Evolutionary conservation across 352 stramenopile species (phyloP).

Genomic region (Globisporangium spinosum): DNA sequence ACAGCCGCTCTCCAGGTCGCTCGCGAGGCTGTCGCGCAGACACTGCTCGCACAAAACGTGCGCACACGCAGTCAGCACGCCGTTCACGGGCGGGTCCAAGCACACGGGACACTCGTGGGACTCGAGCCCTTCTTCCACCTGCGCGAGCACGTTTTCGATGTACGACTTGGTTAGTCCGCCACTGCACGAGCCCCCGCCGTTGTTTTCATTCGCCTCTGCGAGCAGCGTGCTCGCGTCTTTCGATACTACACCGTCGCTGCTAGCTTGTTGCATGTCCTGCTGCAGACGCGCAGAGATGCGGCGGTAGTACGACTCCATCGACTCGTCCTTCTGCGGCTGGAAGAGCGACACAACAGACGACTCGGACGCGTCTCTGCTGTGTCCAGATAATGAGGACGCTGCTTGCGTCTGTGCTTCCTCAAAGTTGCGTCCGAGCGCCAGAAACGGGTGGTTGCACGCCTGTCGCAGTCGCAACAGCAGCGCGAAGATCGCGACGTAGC

Average conservation of each 20-base stretch:
- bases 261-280: conserved; percentile 39
- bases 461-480: conserved; percentile 85
- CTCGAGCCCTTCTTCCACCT: conserved; percentile 76
- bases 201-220: background rate
- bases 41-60: conserved; percentile 84
- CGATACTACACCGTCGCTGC: conserved; percentile 33
- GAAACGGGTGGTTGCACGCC: conserved; percentile 87
- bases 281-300: conserved; percentile 3
- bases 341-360: conserved; percentile 32
- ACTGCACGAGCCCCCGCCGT: background rate
- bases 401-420: conserved; percentile 32
- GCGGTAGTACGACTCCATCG: conserved; percentile 57
- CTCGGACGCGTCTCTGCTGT: background rate
- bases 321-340: conserved; percentile 45
- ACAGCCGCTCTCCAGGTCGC: conserved; percentile 61
- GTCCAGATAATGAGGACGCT: background rate
- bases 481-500: conserved; percentile 88
- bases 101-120: conserved; percentile 86
- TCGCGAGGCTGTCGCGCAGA: conserved; percentile 53
- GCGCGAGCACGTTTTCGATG: conserved; percentile 48
- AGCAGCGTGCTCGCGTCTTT: background rate
- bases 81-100: conserved; percentile 57
- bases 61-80: conserved; percentile 81
- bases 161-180: background rate
- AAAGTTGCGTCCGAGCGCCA: conserved; percentile 69